phyloP scores from a whole-genome alignment of 176 grass and related monocot species.

The Lolium rigidum region DNA sequence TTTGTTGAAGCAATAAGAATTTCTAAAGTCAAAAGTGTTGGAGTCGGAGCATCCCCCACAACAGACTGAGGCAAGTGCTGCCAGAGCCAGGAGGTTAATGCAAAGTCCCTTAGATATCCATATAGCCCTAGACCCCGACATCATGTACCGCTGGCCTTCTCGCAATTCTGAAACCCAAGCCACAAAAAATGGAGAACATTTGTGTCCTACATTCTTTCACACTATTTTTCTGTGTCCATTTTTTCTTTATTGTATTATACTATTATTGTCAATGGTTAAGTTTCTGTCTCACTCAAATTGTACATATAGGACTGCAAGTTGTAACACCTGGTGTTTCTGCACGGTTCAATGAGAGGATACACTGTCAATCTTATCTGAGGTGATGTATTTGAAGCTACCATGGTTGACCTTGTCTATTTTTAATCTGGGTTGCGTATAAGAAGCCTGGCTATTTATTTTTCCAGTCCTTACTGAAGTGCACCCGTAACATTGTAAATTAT shows the following conservation, averaged over 20 bases:
- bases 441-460: constrained; percentile 25
- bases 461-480: background rate
- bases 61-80: background rate
- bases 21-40: background rate
- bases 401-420: constrained; percentile 19
- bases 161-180: background rate
- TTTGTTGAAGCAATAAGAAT: background rate
- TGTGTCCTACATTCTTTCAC: background rate
- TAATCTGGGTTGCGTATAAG: constrained; percentile 16
- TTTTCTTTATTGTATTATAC: background rate
- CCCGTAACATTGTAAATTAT: constrained; percentile 30
- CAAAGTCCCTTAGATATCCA: background rate
- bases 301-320: constrained; percentile 46
- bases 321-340: constrained; percentile 35
- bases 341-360: constrained; percentile 28
- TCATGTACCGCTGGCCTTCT: background rate
- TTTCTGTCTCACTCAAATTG: constrained; percentile 33
- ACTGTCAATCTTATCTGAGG: constrained; percentile 38
- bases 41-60: background rate
- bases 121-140: background rate
- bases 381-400: constrained; percentile 38
- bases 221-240: background rate
- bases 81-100: background rate
- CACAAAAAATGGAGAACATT: background rate
- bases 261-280: constrained; percentile 36